Evolutionary conservation across 139 green algal genomes (phyloP).

Genomic region (Deuterostichococcus epilithicus): DNA sequence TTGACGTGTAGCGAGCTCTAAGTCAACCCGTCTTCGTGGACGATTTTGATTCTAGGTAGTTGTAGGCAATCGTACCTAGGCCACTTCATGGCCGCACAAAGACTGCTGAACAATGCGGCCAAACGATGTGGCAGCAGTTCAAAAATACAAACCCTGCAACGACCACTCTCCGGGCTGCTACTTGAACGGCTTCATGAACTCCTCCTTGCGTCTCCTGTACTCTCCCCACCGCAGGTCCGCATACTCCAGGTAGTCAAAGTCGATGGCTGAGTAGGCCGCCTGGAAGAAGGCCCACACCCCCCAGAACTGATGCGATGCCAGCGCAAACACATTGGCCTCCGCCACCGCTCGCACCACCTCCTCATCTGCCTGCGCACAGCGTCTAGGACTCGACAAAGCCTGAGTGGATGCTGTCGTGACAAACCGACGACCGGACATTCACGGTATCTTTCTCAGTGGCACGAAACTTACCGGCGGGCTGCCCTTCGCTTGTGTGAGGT

Average conservation of each 20-base stretch:
- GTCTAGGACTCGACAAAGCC: not conserved
- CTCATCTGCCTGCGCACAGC: slow-evolving; percentile 23
- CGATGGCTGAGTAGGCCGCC: slow-evolving; percentile 67
- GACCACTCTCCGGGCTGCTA: not conserved
- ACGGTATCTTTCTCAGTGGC: not conserved
- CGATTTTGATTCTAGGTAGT: too few species aligned
- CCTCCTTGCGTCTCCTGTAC: slow-evolving; percentile 57
- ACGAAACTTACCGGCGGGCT: not conserved
- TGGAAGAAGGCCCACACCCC: slow-evolving; percentile 86
- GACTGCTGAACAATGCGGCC: too few species aligned
- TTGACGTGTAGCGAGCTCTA: too few species aligned
- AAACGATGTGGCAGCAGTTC: too few species aligned
- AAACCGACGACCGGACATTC: not conserved
- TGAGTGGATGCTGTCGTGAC: too few species aligned
- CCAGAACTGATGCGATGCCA: slow-evolving; percentile 92
- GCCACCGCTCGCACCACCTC: slow-evolving; percentile 31
- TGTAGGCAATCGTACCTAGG: too few species aligned
- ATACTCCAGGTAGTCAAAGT: slow-evolving; percentile 90
- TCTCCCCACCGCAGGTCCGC: slow-evolving; percentile 54
- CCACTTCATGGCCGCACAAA: too few species aligned
- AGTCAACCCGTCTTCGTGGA: too few species aligned
- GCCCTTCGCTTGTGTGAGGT: slow-evolving; percentile 42
- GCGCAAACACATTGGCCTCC: slow-evolving; percentile 76
- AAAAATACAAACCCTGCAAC: too few species aligned
- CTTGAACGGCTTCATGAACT: slow-evolving; percentile 33